Base-by-base conservation (phyloP, 2,329 filamentous ascomycete species). In the Akanthomyces muscarius region DNA sequence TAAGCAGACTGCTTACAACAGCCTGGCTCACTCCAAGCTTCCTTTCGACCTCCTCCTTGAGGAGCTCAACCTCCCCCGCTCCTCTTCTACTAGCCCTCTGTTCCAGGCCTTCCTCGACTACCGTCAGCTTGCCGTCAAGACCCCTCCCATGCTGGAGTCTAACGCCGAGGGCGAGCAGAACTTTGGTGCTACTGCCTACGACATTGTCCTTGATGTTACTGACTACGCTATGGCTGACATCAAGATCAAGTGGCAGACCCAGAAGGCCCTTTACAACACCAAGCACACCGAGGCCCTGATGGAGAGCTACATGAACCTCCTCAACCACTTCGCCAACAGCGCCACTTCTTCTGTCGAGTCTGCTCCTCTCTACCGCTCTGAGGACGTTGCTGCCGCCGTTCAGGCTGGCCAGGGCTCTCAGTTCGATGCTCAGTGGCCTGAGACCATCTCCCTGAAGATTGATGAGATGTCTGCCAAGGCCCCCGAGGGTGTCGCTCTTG, bases 51-150 rank as follows among this genome's bases (percentile, higher is more conserved):
- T 78, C 1, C 66, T 83, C 0, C 70, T 83, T 0, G 69, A 77
- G 2, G 72, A 78, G 48, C 69, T 83, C 1, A 70, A 75, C 11
- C 72, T 80, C 0, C 67, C 72, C 0, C 71, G 80, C 6, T 77
- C 77, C 1, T 65, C 75, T 0, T 66, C 71, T 0, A 66, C 77
- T 61, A 77, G 65, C 30, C 81, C 81, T 0, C 54, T 84, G 0
- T 82, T 82, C 69, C 81, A 83, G 63, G 74, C 71, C 0, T 75
- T 78, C 23, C 66, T 83, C 45, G 76, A 84, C 68, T 83, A 83
- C 66, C 73, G 78, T 6, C 73, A 74, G 36, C 71, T 70, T 0
- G 63, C 66, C 1, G 66, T 70, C 5, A 65, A 74, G 51, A 65
- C 70, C 66, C 41, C 73, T 2, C 47, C 65, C 7, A 67, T 69